A percentile compares a stretch with the other conserved stretches of the same genome.
These are phyloP conservation scores for Wickerhamiella vanderwaltii DNA, from an alignment of 805 yeast species.

Conservation along the genomic window DNA sequence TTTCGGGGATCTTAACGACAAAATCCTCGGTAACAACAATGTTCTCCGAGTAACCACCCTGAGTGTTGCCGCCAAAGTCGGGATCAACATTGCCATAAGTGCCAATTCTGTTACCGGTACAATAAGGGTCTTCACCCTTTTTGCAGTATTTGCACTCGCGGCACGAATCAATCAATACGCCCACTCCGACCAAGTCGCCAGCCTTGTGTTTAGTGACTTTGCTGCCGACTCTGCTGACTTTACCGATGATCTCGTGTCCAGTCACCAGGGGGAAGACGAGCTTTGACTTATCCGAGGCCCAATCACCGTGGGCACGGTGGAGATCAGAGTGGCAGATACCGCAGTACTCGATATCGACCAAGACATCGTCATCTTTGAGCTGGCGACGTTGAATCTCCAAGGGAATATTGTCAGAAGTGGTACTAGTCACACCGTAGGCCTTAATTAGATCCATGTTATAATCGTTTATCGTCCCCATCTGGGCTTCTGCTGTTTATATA, in stretches of 20 bases:
- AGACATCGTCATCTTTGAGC: slow-evolving; percentile 25
- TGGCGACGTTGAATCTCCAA: slow-evolving; percentile 17
- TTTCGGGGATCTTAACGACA: slow-evolving; percentile 52
- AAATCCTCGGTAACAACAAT: slow-evolving; percentile 43
- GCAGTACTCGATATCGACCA: slow-evolving; percentile 19
- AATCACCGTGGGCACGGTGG: slow-evolving; percentile 40
- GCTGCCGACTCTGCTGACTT: slow-evolving; percentile 38
- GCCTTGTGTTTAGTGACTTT: slow-evolving; percentile 39
- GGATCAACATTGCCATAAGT: slow-evolving; percentile 38
- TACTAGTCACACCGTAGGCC: slow-evolving; percentile 6
- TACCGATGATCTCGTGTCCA: slow-evolving; percentile 38
- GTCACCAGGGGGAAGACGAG: slow-evolving; percentile 30
- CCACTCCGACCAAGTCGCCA: slow-evolving; percentile 74
- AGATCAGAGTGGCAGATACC: slow-evolving; percentile 48
- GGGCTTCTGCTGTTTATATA: too few relatives aligned
- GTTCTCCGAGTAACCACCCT: slow-evolving; percentile 33
- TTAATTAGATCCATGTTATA: slow-evolving; percentile 6
- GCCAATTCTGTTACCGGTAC: slow-evolving; percentile 33
- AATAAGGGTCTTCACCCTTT: slow-evolving; percentile 43
- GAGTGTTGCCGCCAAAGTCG: slow-evolving; percentile 54
- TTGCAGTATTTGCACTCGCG: slow-evolving; percentile 49
- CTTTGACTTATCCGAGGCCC: slow-evolving; percentile 30
- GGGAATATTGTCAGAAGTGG: slow-evolving; percentile 1
- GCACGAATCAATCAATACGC: slow-evolving; percentile 58
- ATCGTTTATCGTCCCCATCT: too few relatives aligned